Conservation (phyloP, 2,329 filamentous ascomycete genomes). For the Macrophomina phaseolina region DNA sequence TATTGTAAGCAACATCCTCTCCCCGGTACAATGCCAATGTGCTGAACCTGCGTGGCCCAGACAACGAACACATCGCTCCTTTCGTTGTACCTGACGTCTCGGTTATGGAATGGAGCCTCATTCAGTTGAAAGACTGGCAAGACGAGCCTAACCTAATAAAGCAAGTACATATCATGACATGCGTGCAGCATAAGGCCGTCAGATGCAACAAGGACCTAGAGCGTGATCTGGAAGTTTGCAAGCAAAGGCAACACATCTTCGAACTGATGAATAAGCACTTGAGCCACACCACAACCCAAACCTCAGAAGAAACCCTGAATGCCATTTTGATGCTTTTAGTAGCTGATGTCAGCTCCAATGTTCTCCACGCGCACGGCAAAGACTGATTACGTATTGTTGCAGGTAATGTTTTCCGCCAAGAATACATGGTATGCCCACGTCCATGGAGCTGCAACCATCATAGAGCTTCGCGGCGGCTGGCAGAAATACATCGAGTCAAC, state of each 20-base stretch:
- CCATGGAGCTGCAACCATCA: not conserved
- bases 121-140: not conserved
- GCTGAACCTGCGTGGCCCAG: not conserved
- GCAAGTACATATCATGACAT: not conserved
- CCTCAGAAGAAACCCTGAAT: not conserved
- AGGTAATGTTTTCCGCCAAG: not conserved
- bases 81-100: not conserved
- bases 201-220: not conserved
- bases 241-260: not conserved
- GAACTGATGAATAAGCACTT: not conserved
- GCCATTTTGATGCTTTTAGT: not conserved
- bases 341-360: not conserved
- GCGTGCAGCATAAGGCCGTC: not conserved
- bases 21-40: not conserved
- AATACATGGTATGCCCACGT: not conserved
- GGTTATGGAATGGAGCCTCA: not conserved
- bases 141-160: not conserved
- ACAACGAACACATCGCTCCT: not conserved
- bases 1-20: not conserved
- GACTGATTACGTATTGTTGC: too few relatives aligned
- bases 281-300: not conserved
- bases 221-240: not conserved
- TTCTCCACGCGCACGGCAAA: not conserved
- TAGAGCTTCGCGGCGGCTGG: not conserved
- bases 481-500: not conserved